Conservation (phyloP, 768 basidiomycete genomes). For the Rhizopogon vesiculosus region DNA sequence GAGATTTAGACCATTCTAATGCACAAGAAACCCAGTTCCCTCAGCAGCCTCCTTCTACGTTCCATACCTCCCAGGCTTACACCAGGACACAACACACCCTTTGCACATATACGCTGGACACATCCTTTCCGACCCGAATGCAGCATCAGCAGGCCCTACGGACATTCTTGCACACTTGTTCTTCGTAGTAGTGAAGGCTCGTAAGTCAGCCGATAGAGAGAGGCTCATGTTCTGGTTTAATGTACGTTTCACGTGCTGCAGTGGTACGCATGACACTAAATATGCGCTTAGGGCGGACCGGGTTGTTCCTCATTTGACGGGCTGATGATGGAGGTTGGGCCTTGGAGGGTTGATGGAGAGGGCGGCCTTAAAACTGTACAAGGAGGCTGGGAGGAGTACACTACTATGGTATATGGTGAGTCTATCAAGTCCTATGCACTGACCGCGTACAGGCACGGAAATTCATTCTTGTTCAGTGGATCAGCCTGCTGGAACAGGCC, state of each 20-base stretch:
- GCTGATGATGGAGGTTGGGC: constrained; percentile 97
- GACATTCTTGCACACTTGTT: constrained; percentile 74
- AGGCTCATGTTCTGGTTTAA: constrained; percentile 97
- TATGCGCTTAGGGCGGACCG: constrained; percentile 70
- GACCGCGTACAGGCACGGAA: not conserved
- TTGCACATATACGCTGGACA: constrained; percentile 85
- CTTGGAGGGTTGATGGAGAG: constrained; percentile 74
- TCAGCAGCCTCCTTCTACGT: constrained; percentile 86
- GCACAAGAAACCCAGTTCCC: constrained; percentile 42
- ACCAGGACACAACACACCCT: constrained; percentile 64
- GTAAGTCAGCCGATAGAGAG: constrained; percentile 84
- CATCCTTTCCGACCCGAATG: constrained; percentile 72
- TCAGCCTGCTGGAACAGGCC: constrained; percentile 95
- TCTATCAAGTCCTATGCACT: constrained; percentile 3
- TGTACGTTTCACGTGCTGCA: constrained; percentile 38
- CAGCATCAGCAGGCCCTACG: constrained; percentile 41
- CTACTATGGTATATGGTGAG: constrained; percentile 88
- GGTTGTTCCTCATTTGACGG: constrained; percentile 98
- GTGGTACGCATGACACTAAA: not conserved
- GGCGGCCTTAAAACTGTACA: constrained; percentile 69
- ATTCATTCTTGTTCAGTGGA: constrained; percentile 59
- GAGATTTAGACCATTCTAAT: not conserved
- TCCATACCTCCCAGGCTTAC: constrained; percentile 66
- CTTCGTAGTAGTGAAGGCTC: constrained; percentile 88
- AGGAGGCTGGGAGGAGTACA: constrained; percentile 97